Evolutionary conservation across 371 early-diverging fungal genomes (phyloP).

Genomic region (Zopfochytrium polystomum): DNA sequence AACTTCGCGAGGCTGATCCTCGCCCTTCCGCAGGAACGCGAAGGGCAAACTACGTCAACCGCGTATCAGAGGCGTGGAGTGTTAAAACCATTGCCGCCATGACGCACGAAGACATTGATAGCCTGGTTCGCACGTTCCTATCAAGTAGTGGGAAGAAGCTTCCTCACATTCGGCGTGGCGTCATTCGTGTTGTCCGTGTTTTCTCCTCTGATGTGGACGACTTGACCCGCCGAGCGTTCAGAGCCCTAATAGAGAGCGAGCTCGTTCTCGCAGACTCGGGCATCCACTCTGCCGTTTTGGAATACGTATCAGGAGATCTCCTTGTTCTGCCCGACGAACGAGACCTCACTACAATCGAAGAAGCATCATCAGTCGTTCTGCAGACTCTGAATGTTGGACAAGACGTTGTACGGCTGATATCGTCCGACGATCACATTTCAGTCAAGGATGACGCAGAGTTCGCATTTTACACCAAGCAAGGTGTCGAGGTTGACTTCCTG

Average conservation of each 20-base stretch:
- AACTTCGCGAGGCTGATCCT: conserved; percentile 28
- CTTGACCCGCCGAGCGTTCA: conserved; percentile 21
- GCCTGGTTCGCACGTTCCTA: conserved; percentile 21
- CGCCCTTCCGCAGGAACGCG: conserved; percentile 6
- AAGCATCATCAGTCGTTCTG: conserved; percentile 11
- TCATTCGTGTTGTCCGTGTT: conserved; percentile 26
- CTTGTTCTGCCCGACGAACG: conserved; percentile 13
- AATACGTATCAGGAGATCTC: conserved; percentile 28
- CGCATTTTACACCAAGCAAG: conserved; percentile 11
- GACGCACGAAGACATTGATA: conserved; percentile 22
- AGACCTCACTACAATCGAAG: conserved; percentile 1
- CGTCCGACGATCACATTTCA: neutral
- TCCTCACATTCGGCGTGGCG: conserved; percentile 20
- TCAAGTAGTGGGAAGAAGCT: neutral
- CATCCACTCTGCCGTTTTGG: conserved; percentile 22
- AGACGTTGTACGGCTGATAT: conserved; percentile 22
- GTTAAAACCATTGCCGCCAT: conserved; percentile 40
- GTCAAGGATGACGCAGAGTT: conserved; percentile 15
- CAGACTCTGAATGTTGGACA: conserved; percentile 20
- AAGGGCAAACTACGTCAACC: conserved; percentile 25
- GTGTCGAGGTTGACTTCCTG: conserved; percentile 11
- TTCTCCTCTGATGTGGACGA: conserved; percentile 28
- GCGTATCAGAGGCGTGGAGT: conserved; percentile 34
- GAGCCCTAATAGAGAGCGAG: conserved; percentile 34
- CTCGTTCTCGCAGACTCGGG: conserved; percentile 30